These are phyloP conservation scores for Euphorbia schlechtendalii DNA, from an alignment of 441 rosid genomes.

Conservation along the genomic window DNA sequence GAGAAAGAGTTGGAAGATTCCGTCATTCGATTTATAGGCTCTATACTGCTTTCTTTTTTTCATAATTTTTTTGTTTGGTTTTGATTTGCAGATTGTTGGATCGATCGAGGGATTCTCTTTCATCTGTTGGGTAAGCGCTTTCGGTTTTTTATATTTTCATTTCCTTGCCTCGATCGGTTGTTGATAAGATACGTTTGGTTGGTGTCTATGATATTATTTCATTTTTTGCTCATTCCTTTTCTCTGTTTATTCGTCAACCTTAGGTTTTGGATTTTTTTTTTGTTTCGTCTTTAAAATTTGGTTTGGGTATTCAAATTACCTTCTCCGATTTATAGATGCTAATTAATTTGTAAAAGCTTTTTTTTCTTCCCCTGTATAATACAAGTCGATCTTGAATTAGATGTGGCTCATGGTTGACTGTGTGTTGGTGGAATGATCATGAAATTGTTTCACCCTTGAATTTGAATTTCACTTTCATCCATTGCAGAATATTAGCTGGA, in stretches of 20 bases:
- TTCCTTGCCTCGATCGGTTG: conserved; percentile 27
- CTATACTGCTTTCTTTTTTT: background rate
- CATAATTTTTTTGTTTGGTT: conserved; percentile 11
- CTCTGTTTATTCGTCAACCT: conserved; percentile 11
- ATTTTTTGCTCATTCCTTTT: background rate
- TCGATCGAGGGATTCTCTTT: conserved; percentile 28
- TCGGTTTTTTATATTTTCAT: background rate
- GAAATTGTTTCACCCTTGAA: background rate
- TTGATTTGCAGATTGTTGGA: conserved; percentile 32
- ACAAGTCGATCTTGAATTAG: conserved; percentile 8
- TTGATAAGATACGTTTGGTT: conserved; percentile 8
- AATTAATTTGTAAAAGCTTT: background rate
- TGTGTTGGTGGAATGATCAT: background rate
- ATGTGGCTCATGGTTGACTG: conserved; percentile 6
- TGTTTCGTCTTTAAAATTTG: too few species aligned
- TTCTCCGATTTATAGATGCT: too few species aligned
- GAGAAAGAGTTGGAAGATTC: conserved; percentile 26
- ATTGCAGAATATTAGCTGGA: background rate
- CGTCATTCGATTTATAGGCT: conserved; percentile 6
- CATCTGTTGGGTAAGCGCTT: conserved; percentile 28
- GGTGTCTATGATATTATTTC: background rate
- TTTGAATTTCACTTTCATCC: background rate
- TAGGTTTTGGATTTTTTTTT: background rate
- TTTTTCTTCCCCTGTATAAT: background rate
- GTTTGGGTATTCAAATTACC: too few species aligned